phyloP scores from a whole-genome alignment of 129 eudicot species.

The Smallanthus sonchifolius region DNA sequence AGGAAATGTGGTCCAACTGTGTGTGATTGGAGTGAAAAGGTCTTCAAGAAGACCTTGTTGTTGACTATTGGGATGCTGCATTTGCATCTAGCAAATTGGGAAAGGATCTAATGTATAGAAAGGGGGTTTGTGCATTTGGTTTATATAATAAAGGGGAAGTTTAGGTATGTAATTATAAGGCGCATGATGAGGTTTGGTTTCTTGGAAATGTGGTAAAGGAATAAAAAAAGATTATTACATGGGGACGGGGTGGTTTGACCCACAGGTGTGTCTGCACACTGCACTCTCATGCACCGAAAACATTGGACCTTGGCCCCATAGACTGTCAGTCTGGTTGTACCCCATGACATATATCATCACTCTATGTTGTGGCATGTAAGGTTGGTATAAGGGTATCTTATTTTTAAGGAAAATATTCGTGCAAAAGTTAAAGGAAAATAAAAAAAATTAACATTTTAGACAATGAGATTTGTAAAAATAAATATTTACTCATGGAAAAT shows the following conservation, averaged over 20 bases:
- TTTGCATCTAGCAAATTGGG: neutral
- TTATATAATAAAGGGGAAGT: neutral
- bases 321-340: slow-evolving; percentile 39
- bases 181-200: slow-evolving; percentile 9
- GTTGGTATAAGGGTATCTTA: too few species aligned
- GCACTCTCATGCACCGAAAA: slow-evolving; percentile 29
- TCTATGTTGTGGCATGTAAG: too few species aligned
- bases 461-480: too few species aligned
- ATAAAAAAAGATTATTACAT: slow-evolving; percentile 1
- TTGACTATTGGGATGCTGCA: slow-evolving; percentile 13
- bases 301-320: slow-evolving; percentile 28
- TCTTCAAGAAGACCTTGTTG: slow-evolving; percentile 46
- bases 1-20: slow-evolving; percentile 29
- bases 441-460: too few species aligned
- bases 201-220: neutral
- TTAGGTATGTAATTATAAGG: slow-evolving; percentile 19
- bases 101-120: neutral
- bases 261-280: slow-evolving; percentile 32
- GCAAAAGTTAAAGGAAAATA: too few species aligned
- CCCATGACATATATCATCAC: neutral
- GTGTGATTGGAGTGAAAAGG: slow-evolving; percentile 40
- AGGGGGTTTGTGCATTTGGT: neutral
- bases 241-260: slow-evolving; percentile 39
- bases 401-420: too few species aligned
- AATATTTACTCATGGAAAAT: too few species aligned